These are phyloP conservation scores for Phytophthora multivora DNA, from an alignment of 352 stramenopile genomes.

Conservation along the genomic window DNA sequence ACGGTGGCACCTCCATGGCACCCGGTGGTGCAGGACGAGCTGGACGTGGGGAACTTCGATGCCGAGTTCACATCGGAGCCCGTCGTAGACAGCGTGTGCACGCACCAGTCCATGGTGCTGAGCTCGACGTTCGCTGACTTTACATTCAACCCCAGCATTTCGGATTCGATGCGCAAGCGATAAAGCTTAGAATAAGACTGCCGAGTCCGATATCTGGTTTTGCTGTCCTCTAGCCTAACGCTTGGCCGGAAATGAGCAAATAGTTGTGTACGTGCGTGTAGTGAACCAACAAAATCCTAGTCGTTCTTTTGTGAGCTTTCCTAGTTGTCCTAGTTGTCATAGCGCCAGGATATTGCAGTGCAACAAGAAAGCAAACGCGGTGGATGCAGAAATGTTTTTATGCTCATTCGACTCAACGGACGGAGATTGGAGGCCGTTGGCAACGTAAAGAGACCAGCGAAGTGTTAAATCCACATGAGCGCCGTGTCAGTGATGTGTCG, in stretches of 20 bases:
- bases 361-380: background rate
- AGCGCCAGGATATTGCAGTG: background rate
- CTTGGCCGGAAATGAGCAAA: conserved; percentile 8
- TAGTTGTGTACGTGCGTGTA: conserved; percentile 19
- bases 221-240: conserved; percentile 9
- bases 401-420: background rate
- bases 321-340: background rate
- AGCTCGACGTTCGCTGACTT: conserved; percentile 76
- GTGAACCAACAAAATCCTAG: conserved; percentile 8
- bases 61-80: conserved; percentile 76
- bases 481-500: background rate
- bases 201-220: background rate
- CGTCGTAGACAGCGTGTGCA: conserved; percentile 78
- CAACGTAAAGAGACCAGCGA: background rate
- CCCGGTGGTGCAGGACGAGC: conserved; percentile 66
- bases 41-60: conserved; percentile 83
- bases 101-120: conserved; percentile 63
- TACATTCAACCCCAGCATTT: conserved; percentile 73
- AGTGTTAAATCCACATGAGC: background rate
- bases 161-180: conserved; percentile 51
- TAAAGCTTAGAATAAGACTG: conserved; percentile 33
- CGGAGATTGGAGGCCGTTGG: conserved; percentile 1
- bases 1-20: conserved; percentile 66
- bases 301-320: conserved; percentile 11
- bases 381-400: too few relatives aligned